Evolutionary conservation across 768 basidiomycete genomes (phyloP).

Genomic region (Boletus huronensis): DNA sequence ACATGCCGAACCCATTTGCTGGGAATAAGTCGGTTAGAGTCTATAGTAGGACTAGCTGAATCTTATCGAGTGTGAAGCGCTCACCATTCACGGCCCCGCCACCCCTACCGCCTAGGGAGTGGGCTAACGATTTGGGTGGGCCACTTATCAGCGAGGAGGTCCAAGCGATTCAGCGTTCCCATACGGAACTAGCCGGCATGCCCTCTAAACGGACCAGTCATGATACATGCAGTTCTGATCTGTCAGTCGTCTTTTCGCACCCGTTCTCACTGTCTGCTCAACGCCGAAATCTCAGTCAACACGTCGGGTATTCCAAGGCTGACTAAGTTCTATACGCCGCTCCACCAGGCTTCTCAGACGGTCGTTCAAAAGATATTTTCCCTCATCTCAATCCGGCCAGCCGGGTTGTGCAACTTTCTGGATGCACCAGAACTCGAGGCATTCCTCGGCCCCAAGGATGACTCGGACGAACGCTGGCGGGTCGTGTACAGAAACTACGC

Average conservation of each 20-base stretch:
- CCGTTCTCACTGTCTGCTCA: slow-evolving; percentile 18
- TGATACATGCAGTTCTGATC: slow-evolving; percentile 87
- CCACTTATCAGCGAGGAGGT: too few species aligned
- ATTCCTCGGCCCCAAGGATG: slow-evolving; percentile 53
- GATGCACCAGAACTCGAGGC: slow-evolving; percentile 86
- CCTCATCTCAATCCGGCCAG: slow-evolving; percentile 76
- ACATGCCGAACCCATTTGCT: background rate
- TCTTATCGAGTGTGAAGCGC: background rate
- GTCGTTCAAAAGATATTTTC: slow-evolving; percentile 88
- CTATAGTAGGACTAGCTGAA: background rate
- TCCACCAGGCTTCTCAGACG: slow-evolving; percentile 55
- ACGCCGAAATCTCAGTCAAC: slow-evolving; percentile 62
- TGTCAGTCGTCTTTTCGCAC: slow-evolving; percentile 46
- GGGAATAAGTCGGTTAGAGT: background rate
- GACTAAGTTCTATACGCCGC: slow-evolving; percentile 85
- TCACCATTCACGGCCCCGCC: too few species aligned
- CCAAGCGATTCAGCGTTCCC: too few species aligned
- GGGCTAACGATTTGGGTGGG: too few species aligned
- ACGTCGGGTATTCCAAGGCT: slow-evolving; percentile 84
- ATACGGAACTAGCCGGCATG: too few species aligned
- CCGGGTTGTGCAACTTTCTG: slow-evolving; percentile 90
- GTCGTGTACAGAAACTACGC: slow-evolving; percentile 96
- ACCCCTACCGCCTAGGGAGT: too few species aligned
- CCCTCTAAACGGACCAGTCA: slow-evolving; percentile 27
- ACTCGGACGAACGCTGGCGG: slow-evolving; percentile 62